Evolutionary conservation across 2,329 filamentous ascomycete genomes (phyloP).

Genomic region (Epichloe baconii): DNA sequence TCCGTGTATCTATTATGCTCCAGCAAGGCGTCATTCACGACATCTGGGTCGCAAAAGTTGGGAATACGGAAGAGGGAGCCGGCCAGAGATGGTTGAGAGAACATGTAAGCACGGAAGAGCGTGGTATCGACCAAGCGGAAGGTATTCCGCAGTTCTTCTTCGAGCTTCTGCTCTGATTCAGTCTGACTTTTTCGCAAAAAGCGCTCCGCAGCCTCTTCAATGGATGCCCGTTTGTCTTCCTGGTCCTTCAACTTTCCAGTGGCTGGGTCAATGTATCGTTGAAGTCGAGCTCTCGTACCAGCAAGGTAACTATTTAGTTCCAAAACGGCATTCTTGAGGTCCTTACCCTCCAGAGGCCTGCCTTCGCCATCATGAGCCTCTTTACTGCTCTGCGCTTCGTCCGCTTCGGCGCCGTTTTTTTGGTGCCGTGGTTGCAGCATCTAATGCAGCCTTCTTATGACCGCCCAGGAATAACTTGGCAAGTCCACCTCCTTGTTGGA

Average conservation of each 20-base stretch:
- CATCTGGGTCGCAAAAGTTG: slow-evolving; percentile 93
- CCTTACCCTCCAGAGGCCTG: slow-evolving; percentile 58
- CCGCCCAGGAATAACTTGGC: slow-evolving; percentile 39
- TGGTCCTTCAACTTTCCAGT: slow-evolving; percentile 47
- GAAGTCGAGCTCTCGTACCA: slow-evolving; percentile 59
- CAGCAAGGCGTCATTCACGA: slow-evolving; percentile 85
- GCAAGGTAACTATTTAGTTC: slow-evolving; percentile 82
- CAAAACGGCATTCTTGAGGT: slow-evolving; percentile 67
- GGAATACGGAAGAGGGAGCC: slow-evolving; percentile 86
- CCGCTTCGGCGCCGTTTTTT: slow-evolving; percentile 36
- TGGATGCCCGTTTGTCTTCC: slow-evolving; percentile 28
- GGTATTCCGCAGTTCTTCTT: slow-evolving; percentile 58
- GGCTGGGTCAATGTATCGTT: slow-evolving; percentile 47
- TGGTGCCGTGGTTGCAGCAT: slow-evolving; percentile 48
- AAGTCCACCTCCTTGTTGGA: slow-evolving; percentile 32
- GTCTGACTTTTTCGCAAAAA: slow-evolving; percentile 35
- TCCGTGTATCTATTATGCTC: slow-evolving; percentile 84
- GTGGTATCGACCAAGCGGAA: slow-evolving; percentile 87
- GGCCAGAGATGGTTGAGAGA: slow-evolving; percentile 70
- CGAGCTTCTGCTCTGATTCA: slow-evolving; percentile 47
- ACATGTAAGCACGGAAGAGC: slow-evolving; percentile 91
- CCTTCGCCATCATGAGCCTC: slow-evolving; percentile 30
- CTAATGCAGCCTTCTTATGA: slow-evolving; percentile 32
- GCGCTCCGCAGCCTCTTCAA: slow-evolving; percentile 40
- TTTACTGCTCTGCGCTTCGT: slow-evolving; percentile 41